Evolutionary conservation across 2,329 filamentous ascomycete species (phyloP).

Genomic region (Hawksworthiomyces lignivorus): DNA sequence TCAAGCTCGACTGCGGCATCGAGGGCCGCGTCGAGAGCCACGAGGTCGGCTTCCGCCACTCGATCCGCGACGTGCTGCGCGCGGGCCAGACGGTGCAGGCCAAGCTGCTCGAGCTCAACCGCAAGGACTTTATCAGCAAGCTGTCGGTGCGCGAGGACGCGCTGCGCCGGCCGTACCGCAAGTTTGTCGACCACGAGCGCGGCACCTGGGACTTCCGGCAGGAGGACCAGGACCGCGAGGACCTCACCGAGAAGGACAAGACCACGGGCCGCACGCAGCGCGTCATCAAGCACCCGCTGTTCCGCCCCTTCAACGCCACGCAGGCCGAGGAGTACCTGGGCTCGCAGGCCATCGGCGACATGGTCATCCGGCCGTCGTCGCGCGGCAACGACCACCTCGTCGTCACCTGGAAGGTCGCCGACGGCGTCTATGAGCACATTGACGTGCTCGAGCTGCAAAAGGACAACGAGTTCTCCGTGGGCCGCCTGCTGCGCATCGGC

Average conservation of each 20-base stretch:
- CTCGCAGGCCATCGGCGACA: slow-evolving; percentile 76
- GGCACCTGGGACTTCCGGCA: slow-evolving; percentile 82
- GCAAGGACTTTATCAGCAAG: slow-evolving; percentile 75
- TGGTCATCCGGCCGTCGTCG: slow-evolving; percentile 90
- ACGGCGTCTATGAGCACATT: slow-evolving; percentile 94
- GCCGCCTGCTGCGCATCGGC: slow-evolving; percentile 74
- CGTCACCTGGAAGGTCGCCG: slow-evolving; percentile 95
- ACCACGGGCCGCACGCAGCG: slow-evolving; percentile 78
- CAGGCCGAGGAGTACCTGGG: slow-evolving; percentile 93
- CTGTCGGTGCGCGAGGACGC: slow-evolving; percentile 78
- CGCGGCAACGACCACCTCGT: slow-evolving; percentile 93
- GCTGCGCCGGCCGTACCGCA: slow-evolving; percentile 64
- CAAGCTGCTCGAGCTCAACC: slow-evolving; percentile 81
- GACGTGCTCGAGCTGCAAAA: slow-evolving; percentile 96
- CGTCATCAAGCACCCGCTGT: slow-evolving; percentile 96
- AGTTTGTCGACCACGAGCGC: slow-evolving; percentile 61
- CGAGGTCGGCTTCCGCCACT: slow-evolving; percentile 68
- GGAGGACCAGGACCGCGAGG: slow-evolving; percentile 75
- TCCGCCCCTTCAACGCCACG: slow-evolving; percentile 83
- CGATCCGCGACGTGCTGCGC: slow-evolving; percentile 66
- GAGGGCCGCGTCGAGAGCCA: slow-evolving; percentile 79
- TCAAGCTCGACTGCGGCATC: slow-evolving; percentile 87
- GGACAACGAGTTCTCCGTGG: slow-evolving; percentile 92
- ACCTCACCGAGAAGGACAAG: slow-evolving; percentile 78
- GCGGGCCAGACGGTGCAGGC: slow-evolving; percentile 79